These are phyloP conservation scores for Cryphonectria parasitica DNA, from an alignment of 2,329 filamentous ascomycete genomes.

Conservation along the genomic window DNA sequence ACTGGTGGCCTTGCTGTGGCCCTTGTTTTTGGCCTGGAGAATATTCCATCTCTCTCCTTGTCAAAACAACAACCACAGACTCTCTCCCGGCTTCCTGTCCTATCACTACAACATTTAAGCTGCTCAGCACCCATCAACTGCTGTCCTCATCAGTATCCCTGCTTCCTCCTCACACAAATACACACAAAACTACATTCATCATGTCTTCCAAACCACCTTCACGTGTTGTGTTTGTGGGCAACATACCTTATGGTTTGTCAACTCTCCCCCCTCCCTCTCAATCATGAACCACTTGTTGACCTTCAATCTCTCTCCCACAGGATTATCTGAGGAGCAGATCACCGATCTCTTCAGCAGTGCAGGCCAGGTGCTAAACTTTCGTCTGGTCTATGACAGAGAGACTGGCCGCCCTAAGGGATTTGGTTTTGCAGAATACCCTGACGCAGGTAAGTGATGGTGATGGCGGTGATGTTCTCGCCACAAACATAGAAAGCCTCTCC, in stretches of 20 bases:
- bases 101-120: not conserved
- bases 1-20: not conserved
- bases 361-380: constrained; percentile 88
- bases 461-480: not conserved
- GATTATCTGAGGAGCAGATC: constrained; percentile 94
- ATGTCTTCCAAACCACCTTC: constrained; percentile 78
- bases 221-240: constrained; percentile 82
- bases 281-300: constrained; percentile 22
- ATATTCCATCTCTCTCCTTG: not conserved
- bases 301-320: constrained; percentile 48
- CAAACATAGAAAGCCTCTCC: no score
- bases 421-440: constrained; percentile 94
- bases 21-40: not conserved
- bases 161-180: not conserved
- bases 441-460: constrained; percentile 65
- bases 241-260: constrained; percentile 76
- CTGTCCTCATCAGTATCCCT: not conserved
- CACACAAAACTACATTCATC: constrained; percentile 27
- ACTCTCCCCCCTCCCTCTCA: constrained; percentile 24
- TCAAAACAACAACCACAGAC: not conserved
- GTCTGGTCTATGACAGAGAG: constrained; percentile 93
- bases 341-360: constrained; percentile 89
- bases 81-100: not conserved
- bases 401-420: constrained; percentile 95
- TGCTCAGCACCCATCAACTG: constrained; percentile 1